phyloP scores from a whole-genome alignment of 352 stramenopile genomes.

The Phytophthora citricola region DNA sequence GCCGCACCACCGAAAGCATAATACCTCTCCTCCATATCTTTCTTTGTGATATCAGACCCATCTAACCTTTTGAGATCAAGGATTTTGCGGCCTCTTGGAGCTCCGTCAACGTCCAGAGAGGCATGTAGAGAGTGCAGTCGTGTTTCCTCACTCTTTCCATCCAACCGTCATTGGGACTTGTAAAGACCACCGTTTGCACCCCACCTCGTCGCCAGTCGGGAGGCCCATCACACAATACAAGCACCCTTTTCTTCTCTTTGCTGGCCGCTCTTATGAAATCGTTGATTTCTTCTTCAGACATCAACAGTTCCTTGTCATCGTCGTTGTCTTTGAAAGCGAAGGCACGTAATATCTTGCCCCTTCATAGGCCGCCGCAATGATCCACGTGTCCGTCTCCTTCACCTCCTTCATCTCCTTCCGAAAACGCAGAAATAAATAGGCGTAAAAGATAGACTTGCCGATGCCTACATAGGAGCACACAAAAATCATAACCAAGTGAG shows the following conservation, averaged over 20 bases:
- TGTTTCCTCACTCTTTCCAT: no score
- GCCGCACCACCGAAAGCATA: no score
- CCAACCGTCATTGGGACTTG: no score
- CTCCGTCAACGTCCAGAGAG: no score
- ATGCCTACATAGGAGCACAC: background rate
- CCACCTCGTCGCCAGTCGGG: background rate
- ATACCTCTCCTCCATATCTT: no score
- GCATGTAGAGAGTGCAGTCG: no score
- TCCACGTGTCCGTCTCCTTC: background rate
- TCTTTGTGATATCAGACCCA: no score
- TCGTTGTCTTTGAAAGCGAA: background rate
- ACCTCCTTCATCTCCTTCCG: background rate
- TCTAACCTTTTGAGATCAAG: no score
- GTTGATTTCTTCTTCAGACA: background rate
- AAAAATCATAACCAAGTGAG: background rate
- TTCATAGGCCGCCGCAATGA: background rate
- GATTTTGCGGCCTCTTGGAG: no score
- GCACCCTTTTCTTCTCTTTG: background rate
- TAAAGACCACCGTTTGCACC: no score
- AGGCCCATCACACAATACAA: background rate
- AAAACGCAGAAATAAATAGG: background rate
- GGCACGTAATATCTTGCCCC: background rate
- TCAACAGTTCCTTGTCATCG: background rate
- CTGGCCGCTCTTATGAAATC: background rate
- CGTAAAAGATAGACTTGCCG: background rate